phyloP scores from a whole-genome alignment of 2,329 filamentous ascomycete species.

The Epichloe coenophiala region DNA sequence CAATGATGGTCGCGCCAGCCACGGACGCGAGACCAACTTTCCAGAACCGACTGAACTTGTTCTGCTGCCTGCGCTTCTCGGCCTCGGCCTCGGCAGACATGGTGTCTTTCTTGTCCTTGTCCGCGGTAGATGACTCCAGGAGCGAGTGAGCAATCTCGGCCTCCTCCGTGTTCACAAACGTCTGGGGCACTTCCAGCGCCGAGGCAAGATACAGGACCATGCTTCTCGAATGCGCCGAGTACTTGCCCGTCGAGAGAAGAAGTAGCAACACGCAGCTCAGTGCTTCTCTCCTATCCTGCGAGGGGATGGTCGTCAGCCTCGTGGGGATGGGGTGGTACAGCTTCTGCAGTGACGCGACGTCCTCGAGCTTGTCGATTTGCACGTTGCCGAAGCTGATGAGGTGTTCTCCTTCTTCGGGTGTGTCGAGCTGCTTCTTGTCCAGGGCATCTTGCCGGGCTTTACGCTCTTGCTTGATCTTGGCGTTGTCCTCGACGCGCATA shows the following conservation, averaged over 20 bases:
- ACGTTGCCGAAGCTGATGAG: slow-evolving; percentile 28
- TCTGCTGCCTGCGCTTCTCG: slow-evolving; percentile 58
- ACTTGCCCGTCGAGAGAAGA: slow-evolving; percentile 58
- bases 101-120: slow-evolving; percentile 23
- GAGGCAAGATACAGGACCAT: slow-evolving; percentile 56
- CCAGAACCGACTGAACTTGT: slow-evolving; percentile 61
- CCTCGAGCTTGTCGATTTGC: slow-evolving; percentile 20
- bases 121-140: slow-evolving; percentile 45
- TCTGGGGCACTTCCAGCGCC: slow-evolving; percentile 48
- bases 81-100: slow-evolving; percentile 69
- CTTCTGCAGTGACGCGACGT: slow-evolving; percentile 31
- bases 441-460: slow-evolving; percentile 30
- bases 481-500: slow-evolving; percentile 35
- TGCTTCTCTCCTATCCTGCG: slow-evolving; percentile 46
- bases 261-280: slow-evolving; percentile 59
- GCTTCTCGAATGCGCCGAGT: slow-evolving; percentile 59
- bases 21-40: slow-evolving; percentile 85
- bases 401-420: slow-evolving; percentile 22
- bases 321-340: slow-evolving; percentile 41
- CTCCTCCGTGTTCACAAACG: slow-evolving; percentile 54
- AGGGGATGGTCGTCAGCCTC: slow-evolving; percentile 41
- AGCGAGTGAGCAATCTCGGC: slow-evolving; percentile 63
- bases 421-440: slow-evolving; percentile 21
- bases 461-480: slow-evolving; percentile 32
- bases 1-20: slow-evolving; percentile 80